These are phyloP conservation scores for Kockovaella imperatae DNA, from an alignment of 768 basidiomycete species.

Conservation along the genomic window DNA sequence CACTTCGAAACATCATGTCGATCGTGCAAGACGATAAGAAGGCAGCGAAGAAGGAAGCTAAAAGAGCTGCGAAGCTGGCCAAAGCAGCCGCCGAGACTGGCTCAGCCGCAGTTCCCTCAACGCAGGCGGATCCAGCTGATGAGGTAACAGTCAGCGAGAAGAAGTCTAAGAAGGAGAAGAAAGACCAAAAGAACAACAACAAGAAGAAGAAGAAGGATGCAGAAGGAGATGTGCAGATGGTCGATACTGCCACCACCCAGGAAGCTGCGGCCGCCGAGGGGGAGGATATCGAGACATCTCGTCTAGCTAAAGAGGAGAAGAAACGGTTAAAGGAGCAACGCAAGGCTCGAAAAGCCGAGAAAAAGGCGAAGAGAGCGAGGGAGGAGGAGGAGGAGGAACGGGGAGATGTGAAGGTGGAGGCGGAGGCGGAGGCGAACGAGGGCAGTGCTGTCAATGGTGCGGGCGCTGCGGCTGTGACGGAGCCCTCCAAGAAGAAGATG, in stretches of 20 bases:
- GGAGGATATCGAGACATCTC: constrained; percentile 41
- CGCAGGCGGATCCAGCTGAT: constrained; percentile 54
- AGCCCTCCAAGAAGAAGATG: constrained; percentile 25
- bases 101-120: background rate
- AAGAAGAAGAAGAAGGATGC: constrained; percentile 19
- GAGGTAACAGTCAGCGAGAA: constrained; percentile 51
- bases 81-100: background rate
- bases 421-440: constrained; percentile 24
- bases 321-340: too few relatives aligned
- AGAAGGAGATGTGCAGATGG: too few relatives aligned
- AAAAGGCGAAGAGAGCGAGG: constrained; percentile 7
- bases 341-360: constrained; percentile 41
- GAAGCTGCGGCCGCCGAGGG: constrained; percentile 36
- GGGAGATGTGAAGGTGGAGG: constrained; percentile 15
- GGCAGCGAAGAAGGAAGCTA: constrained; percentile 48
- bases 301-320: constrained; percentile 45
- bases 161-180: constrained; percentile 9
- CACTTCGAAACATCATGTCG: background rate
- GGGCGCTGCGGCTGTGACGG: constrained; percentile 4
- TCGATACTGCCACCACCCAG: constrained; percentile 48
- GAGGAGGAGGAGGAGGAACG: constrained; percentile 26
- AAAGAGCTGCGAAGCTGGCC: constrained; percentile 31
- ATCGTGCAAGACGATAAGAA: constrained; percentile 28
- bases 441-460: constrained; percentile 2
- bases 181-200: constrained; percentile 7